A percentile compares a stretch with the other conserved stretches of the same genome.
These are phyloP conservation scores for Styphnolobium japonicum DNA, from an alignment of 306 rosid genomes.

Conservation along the genomic window DNA sequence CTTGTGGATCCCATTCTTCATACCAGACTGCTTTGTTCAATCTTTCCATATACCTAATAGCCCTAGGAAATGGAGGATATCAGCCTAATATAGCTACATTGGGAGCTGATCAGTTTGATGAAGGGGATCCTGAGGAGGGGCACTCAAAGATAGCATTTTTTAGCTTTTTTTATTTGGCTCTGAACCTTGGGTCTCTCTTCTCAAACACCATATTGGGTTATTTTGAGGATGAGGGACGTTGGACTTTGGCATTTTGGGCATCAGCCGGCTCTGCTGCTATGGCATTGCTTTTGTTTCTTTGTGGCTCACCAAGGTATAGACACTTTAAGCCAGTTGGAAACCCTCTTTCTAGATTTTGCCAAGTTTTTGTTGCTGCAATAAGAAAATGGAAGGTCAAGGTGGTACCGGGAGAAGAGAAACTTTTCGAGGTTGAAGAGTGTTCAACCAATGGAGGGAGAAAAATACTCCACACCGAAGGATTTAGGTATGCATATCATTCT, in stretches of 20 bases:
- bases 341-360: conserved; percentile 67
- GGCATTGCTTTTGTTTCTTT: conserved; percentile 64
- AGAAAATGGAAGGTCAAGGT: conserved; percentile 64
- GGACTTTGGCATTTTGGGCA: conserved; percentile 86
- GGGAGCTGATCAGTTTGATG: conserved; percentile 91
- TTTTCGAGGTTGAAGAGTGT: conserved; percentile 42
- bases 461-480: conserved; percentile 65
- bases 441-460: conserved; percentile 43
- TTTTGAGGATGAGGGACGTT: conserved; percentile 68
- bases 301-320: conserved; percentile 69
- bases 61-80: conserved; percentile 85
- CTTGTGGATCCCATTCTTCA: conserved; percentile 52
- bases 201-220: conserved; percentile 78
- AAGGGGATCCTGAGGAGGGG: conserved; percentile 56
- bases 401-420: conserved; percentile 23
- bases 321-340: conserved; percentile 65
- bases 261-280: conserved; percentile 65
- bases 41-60: conserved; percentile 59
- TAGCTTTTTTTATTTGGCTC: conserved; percentile 80
- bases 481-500: conserved; percentile 44
- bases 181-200: conserved; percentile 76
- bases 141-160: conserved; percentile 68
- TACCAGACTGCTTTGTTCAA: conserved; percentile 42
- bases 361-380: conserved; percentile 56
- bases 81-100: conserved; percentile 82